phyloP scores from a whole-genome alignment of 2,329 filamentous ascomycete species.

The Davidsoniella australis region DNA sequence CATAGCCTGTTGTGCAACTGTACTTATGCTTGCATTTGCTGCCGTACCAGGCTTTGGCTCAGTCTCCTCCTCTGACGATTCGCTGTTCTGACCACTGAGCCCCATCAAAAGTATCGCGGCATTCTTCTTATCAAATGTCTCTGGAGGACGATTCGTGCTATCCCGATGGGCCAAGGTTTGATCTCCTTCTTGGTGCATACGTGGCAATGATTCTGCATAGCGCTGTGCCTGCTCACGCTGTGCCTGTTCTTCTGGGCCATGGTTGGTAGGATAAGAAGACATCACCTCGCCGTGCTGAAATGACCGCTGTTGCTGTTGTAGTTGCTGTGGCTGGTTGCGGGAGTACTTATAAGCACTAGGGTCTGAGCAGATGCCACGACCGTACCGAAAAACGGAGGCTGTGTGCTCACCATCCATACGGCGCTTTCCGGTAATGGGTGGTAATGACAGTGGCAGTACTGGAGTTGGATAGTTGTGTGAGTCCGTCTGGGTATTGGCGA shows the following conservation, averaged over 20 bases:
- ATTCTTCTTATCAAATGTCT: conserved; percentile 23
- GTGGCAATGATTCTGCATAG: too few species aligned
- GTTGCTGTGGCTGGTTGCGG: too few species aligned
- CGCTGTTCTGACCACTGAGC: conserved; percentile 24
- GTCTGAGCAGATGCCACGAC: neutral
- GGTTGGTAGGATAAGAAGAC: too few species aligned
- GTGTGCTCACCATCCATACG: conserved; percentile 7
- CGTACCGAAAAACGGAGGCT: conserved; percentile 5
- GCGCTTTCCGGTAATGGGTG: conserved; percentile 3
- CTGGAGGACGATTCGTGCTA: too few species aligned
- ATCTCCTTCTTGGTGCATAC: too few species aligned
- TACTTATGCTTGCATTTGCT: neutral
- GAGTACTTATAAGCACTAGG: conserved; percentile 5
- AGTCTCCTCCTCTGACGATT: conserved; percentile 13
- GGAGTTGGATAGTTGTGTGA: neutral
- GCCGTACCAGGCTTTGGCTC: conserved; percentile 7
- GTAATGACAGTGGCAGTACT: neutral
- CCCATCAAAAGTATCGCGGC: conserved; percentile 32
- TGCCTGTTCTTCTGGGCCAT: too few species aligned
- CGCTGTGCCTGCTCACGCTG: too few species aligned
- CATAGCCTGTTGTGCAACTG: conserved; percentile 23
- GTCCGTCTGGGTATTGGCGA: neutral
- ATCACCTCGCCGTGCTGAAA: too few species aligned
- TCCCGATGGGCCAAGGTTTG: too few species aligned
- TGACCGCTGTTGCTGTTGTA: too few species aligned